Percentiles rank a stretch among this genome's conserved stretches.
Conservation (phyloP, 2,329 filamentous ascomycete species). For the Fusarium kyushuense region DNA sequence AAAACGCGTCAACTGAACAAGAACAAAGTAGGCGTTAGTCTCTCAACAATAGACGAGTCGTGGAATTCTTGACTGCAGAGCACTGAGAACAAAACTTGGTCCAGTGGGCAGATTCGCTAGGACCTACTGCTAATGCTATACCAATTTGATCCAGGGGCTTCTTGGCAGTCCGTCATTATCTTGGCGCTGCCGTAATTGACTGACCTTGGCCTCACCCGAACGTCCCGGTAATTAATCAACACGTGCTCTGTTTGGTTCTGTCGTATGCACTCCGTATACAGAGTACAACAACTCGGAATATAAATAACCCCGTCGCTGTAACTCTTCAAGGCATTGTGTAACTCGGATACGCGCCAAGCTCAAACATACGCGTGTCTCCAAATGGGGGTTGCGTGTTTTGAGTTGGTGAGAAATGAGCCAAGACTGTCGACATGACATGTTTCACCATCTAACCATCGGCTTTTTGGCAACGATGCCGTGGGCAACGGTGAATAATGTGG, state of each 20-base stretch:
- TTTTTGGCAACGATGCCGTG: background rate
- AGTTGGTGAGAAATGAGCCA: conserved; percentile 15
- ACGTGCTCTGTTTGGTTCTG: background rate
- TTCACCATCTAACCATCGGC: conserved; percentile 7
- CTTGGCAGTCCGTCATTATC: conserved; percentile 33
- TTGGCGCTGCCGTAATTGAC: conserved; percentile 17
- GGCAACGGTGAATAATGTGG: background rate
- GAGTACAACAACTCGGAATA: no score
- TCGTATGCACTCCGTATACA: no score
- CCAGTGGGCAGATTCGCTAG: no score
- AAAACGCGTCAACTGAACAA: background rate
- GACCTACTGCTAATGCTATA: conserved; percentile 27
- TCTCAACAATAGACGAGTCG: background rate
- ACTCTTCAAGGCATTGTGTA: conserved; percentile 1
- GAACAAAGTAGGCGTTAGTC: no score
- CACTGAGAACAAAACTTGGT: no score
- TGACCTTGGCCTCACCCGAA: conserved; percentile 21
- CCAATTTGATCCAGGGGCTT: conserved; percentile 34
- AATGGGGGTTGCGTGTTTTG: conserved; percentile 21
- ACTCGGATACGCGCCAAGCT: conserved; percentile 5
- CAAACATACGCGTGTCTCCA: conserved; percentile 27
- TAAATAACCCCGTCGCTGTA: background rate
- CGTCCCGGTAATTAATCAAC: conserved; percentile 5
- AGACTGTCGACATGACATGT: conserved; percentile 12
- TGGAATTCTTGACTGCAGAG: no score